phyloP scores from a whole-genome alignment of 208 protist genomes.

The Acanthamoeba castellanii region DNA sequence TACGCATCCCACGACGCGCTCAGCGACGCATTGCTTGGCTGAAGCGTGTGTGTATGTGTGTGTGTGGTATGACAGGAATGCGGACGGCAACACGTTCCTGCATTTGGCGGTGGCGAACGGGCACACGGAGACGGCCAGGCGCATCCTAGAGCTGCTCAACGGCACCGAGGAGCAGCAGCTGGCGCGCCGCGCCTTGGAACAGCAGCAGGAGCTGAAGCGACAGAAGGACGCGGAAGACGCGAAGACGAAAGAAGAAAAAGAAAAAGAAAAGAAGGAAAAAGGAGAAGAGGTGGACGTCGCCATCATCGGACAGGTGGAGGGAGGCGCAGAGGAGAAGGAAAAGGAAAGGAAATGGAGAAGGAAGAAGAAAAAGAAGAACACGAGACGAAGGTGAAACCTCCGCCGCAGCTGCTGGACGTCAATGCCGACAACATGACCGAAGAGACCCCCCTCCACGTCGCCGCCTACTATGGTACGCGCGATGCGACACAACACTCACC shows the following conservation, averaged over 20 bases:
- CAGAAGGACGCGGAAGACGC: neutral
- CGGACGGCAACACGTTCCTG: conserved; percentile 40
- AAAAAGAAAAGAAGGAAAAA: neutral
- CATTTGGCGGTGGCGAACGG: conserved; percentile 30
- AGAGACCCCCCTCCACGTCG: conserved; percentile 22
- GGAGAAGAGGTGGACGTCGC: neutral
- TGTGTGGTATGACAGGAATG: conserved; percentile 14
- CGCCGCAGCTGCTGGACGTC: neutral
- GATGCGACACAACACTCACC: neutral
- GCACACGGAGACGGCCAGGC: neutral
- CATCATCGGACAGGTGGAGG: too few species aligned
- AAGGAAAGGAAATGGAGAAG: neutral
- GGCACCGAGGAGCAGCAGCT: conserved; percentile 31
- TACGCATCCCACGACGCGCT: neutral
- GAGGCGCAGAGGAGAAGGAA: too few species aligned
- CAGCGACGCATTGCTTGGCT: neutral
- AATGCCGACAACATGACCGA: conserved; percentile 53
- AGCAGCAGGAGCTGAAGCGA: neutral
- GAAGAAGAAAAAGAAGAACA: conserved; percentile 26
- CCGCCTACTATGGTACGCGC: conserved; percentile 41
- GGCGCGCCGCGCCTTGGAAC: neutral
- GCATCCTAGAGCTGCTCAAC: neutral
- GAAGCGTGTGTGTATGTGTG: neutral
- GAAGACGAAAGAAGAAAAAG: neutral
- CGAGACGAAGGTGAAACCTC: neutral